Percentiles rank a stretch among this genome's conserved stretches.
phyloP scores from a whole-genome alignment of 768 basidiomycete genomes.

The Lentinus brumalis region DNA sequence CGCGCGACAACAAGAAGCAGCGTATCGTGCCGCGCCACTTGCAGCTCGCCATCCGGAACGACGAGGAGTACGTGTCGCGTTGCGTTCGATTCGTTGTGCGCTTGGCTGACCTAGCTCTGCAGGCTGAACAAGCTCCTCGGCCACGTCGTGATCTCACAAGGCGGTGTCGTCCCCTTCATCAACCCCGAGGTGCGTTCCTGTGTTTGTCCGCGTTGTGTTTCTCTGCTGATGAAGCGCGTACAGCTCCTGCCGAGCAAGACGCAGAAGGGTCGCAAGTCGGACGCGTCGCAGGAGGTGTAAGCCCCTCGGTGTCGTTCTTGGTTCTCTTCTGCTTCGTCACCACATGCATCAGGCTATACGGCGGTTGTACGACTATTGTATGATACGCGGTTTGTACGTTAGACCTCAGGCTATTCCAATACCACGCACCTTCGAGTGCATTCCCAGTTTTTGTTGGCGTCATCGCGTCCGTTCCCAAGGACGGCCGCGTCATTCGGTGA shows the following conservation, averaged over 20 bases:
- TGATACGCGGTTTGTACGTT: not conserved
- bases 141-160: slow-evolving; percentile 90
- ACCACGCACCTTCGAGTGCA: too few relatives aligned
- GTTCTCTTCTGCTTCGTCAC: not conserved
- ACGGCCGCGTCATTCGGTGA: too few relatives aligned
- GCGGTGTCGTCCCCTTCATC: slow-evolving; percentile 90
- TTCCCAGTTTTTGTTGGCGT: not conserved
- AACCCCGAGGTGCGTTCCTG: slow-evolving; percentile 48
- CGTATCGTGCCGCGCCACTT: slow-evolving; percentile 95
- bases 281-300: slow-evolving; percentile 18
- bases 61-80: slow-evolving; percentile 67
- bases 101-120: slow-evolving; percentile 8
- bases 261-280: slow-evolving; percentile 49
- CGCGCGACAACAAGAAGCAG: slow-evolving; percentile 91
- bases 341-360: not conserved
- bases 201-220: not conserved
- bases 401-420: not conserved
- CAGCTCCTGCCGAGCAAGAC: slow-evolving; percentile 50
- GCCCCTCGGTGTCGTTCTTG: not conserved
- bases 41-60: slow-evolving; percentile 92
- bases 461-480: not conserved
- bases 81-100: not conserved
- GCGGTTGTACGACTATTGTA: slow-evolving; percentile 13
- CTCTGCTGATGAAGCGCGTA: not conserved
- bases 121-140: slow-evolving; percentile 74